Base-by-base conservation (phyloP, 202 grass and related monocot genomes). In the Sporobolus alterniflorus region DNA sequence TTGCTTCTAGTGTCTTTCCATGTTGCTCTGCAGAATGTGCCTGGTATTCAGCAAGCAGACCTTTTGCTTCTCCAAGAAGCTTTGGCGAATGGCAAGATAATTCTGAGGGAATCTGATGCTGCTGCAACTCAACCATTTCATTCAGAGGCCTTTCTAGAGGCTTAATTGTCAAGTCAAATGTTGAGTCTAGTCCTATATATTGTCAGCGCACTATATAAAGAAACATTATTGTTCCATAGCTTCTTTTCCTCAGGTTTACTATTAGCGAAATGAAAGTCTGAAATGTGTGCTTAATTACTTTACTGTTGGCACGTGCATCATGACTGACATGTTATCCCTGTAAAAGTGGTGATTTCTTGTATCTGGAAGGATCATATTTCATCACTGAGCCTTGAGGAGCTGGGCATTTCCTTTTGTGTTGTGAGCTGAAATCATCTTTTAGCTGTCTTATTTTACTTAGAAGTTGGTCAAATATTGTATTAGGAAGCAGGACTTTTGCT, bases 81-180 rank as follows among this genome's bases (percentile, higher is more conserved):
- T 67, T 63, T 83, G 39, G 20, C 22, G n/a, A 76, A 28, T 75
- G 87, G 71, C 21, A 46, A 44, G 12, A 80, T 94, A 48, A 52
- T 74, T 18, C 54, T 90, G 9, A 57, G 55, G 16, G 80, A 65
- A 30, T 64, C 64, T 65, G 91, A 79, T 4, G 80, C 62, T 76
- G 17, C 39, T 65, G 15, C 69, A 77, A 77, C 68, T 50, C 39
- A 67, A 29, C 87, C 91, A 22, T 87, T 61, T 47, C 91, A 93
- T 49, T 87, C 83, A 22, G 84, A 89, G 66, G 64, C 14, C 64
- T 67, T 67, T 22, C 2, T 41, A 11, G 36, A 41, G 5, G 10
- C 6, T 41, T 66, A 66, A 18, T 3, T 65, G 21, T n/a, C 18
- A 39, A n/a, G n/a, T n/a, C n/a, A n/a, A n/a, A n/a, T n/a, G n/a